A percentile compares a stretch with the other conserved stretches of the same genome.
phyloP scores from a whole-genome alignment of 345 rosid species.

The Ailanthus altissimus region DNA sequence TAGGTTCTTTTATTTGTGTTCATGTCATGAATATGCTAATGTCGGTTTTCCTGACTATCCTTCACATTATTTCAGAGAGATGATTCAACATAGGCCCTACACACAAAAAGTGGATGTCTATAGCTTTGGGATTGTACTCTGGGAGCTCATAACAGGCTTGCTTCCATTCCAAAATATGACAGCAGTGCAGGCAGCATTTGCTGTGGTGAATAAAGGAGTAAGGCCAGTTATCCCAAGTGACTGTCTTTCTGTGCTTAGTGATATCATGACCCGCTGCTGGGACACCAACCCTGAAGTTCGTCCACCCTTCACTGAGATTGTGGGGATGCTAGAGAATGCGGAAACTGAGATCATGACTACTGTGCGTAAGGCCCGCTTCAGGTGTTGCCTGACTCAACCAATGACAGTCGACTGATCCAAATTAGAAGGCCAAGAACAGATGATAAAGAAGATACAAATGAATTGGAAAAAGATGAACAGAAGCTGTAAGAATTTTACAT shows the following conservation, averaged over 20 bases:
- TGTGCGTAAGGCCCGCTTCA: constrained; percentile 52
- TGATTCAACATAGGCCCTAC: constrained; percentile 48
- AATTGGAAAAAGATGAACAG: constrained; percentile 29
- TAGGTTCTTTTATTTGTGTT: not conserved
- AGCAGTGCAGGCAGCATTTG: constrained; percentile 59
- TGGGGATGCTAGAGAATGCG: constrained; percentile 49
- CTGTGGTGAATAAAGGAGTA: constrained; percentile 53
- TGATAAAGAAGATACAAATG: constrained; percentile 26
- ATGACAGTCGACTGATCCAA: constrained; percentile 44
- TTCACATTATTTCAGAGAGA: constrained; percentile 33
- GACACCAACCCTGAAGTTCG: constrained; percentile 50
- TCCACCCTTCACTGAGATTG: constrained; percentile 49
- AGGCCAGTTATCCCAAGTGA: constrained; percentile 54
- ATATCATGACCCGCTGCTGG: constrained; percentile 57
- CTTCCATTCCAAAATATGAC: constrained; percentile 60
- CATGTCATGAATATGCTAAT: not conserved
- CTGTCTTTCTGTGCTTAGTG: constrained; percentile 45
- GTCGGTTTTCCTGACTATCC: not conserved
- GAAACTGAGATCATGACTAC: constrained; percentile 49
- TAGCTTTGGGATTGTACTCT: constrained; percentile 48
- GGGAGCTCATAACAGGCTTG: constrained; percentile 50
- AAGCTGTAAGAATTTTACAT: constrained; percentile 41
- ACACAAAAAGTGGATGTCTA: constrained; percentile 48
- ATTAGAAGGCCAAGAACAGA: constrained; percentile 21
- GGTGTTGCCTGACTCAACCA: constrained; percentile 52